Percentiles rank a stretch among this genome's conserved stretches.
Conservation (phyloP, 257 asterid species). For the Solanum pinnatisectum region DNA sequence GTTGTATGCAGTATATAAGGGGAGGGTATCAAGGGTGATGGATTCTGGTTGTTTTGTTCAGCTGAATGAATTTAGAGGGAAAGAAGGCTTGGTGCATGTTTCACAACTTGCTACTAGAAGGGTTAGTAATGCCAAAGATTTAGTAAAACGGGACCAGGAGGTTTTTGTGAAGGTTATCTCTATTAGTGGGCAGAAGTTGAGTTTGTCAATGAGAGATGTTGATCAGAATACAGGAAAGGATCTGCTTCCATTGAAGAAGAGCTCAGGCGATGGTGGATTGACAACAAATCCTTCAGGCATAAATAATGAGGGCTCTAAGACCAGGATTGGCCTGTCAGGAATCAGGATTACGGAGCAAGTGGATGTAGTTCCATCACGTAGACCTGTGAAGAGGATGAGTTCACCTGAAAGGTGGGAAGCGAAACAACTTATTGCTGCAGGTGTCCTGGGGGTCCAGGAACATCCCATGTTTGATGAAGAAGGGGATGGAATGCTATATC, state of each 20-base stretch:
- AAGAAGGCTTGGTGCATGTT: slow-evolving; percentile 84
- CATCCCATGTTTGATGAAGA: slow-evolving; percentile 79
- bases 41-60: slow-evolving; percentile 93
- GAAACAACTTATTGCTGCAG: slow-evolving; percentile 76
- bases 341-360: slow-evolving; percentile 53
- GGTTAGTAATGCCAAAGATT: slow-evolving; percentile 75
- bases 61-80: slow-evolving; percentile 58
- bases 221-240: slow-evolving; percentile 87
- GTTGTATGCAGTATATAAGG: slow-evolving; percentile 64
- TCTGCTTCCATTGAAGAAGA: slow-evolving; percentile 71
- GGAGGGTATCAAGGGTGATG: slow-evolving; percentile 86
- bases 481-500: slow-evolving; percentile 67
- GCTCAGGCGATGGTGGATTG: slow-evolving; percentile 36
- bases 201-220: slow-evolving; percentile 88
- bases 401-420: slow-evolving; percentile 98
- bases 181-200: slow-evolving; percentile 66
- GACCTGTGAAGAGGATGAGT: slow-evolving; percentile 87
- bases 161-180: slow-evolving; percentile 84
- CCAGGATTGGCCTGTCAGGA: slow-evolving; percentile 75
- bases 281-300: slow-evolving; percentile 41
- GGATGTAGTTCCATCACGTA: slow-evolving; percentile 58
- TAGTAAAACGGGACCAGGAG: slow-evolving; percentile 85
- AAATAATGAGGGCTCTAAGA: slow-evolving; percentile 43
- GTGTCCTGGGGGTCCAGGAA: slow-evolving; percentile 74
- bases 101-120: slow-evolving; percentile 83